Evolutionary conservation across 306 rosid species (phyloP).

Genomic region (Malus orientalis): DNA sequence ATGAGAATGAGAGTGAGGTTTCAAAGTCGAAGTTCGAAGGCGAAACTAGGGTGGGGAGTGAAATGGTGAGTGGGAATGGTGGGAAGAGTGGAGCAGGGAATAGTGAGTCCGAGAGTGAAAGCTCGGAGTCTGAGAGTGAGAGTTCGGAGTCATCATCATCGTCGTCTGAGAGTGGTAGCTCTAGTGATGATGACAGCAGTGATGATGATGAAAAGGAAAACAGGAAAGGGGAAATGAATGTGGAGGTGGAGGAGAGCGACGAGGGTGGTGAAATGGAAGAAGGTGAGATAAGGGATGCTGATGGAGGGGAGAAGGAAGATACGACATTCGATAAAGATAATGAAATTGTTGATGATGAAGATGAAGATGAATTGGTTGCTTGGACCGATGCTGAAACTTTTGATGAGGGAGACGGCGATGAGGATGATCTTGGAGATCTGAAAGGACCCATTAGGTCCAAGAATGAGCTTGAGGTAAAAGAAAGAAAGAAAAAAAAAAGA

Average conservation of each 20-base stretch:
- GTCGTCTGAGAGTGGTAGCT: constrained; percentile 21
- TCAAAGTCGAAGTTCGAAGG: neutral
- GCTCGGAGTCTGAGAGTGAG: constrained; percentile 12
- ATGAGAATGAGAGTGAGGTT: neutral
- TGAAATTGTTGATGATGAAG: constrained; percentile 3
- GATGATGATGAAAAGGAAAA: constrained; percentile 12
- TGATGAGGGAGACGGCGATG: constrained; percentile 19
- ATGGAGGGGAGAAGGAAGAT: constrained; percentile 6
- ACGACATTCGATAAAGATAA: neutral
- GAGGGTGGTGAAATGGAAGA: constrained; percentile 50
- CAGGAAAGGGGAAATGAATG: constrained; percentile 3
- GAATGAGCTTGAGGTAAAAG: constrained; percentile 65
- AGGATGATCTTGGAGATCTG: constrained; percentile 20
- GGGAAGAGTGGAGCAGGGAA: neutral
- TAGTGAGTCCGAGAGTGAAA: neutral
- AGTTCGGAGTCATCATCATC: constrained; percentile 36
- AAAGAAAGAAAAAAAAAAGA: neutral
- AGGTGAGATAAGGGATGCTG: constrained; percentile 59
- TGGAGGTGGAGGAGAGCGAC: neutral
- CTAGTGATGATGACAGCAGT: constrained; percentile 6
- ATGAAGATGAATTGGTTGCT: constrained; percentile 8
- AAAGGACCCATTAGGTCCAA: constrained; percentile 54
- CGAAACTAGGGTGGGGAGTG: neutral
- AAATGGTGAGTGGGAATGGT: neutral
- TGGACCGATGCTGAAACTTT: constrained; percentile 15